These are phyloP conservation scores for Flaveria bidentis DNA, from an alignment of 129 eudicot species.

Conservation along the genomic window DNA sequence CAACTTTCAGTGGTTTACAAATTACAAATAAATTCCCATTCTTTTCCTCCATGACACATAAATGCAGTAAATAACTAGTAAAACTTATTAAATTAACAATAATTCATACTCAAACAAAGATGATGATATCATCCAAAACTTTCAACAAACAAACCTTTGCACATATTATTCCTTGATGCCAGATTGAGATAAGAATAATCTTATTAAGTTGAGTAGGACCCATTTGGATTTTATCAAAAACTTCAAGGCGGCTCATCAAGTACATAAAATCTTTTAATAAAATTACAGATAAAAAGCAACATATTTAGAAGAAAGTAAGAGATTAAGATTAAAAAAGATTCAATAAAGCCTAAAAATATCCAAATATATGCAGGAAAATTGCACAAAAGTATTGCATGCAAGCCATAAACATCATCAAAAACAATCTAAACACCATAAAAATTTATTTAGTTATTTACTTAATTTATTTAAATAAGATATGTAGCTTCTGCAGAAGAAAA, in stretches of 20 bases:
- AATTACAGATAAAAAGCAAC: slow-evolving; percentile 10
- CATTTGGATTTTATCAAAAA: slow-evolving; percentile 21
- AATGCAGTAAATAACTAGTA: not conserved
- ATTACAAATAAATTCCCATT: not conserved
- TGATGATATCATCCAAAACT: slow-evolving; percentile 25
- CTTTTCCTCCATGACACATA: not conserved
- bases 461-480: not conserved
- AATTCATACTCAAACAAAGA: slow-evolving; percentile 20
- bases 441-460: not conserved
- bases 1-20: not conserved
- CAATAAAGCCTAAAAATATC: slow-evolving; percentile 20
- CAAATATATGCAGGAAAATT: slow-evolving; percentile 19
- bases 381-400: slow-evolving; percentile 36
- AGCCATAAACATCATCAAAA: slow-evolving; percentile 27
- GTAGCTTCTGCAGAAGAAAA: not conserved
- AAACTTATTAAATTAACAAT: not conserved
- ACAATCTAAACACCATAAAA: slow-evolving; percentile 8
- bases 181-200: slow-evolving; percentile 28
- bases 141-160: slow-evolving; percentile 18
- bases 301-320: slow-evolving; percentile 17
- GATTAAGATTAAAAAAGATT: slow-evolving; percentile 22
- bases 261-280: not conserved
- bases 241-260: slow-evolving; percentile 22
- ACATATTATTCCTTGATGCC: slow-evolving; percentile 29
- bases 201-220: slow-evolving; percentile 33